Base-by-base conservation (phyloP, 2,329 filamentous ascomycete species). In the Scolecobasidium constrictum region DNA sequence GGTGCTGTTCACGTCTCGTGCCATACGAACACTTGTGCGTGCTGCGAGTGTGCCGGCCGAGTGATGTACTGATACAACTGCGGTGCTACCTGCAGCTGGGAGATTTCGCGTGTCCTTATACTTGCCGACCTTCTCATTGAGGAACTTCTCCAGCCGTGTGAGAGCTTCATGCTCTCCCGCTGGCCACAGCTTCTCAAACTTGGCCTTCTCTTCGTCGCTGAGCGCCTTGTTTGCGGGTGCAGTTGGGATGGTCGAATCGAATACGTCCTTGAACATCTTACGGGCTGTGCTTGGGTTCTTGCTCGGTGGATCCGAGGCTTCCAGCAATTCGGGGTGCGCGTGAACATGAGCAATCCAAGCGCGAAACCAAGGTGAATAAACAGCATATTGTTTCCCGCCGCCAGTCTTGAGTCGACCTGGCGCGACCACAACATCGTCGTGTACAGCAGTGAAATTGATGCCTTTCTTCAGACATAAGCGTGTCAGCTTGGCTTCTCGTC, bases 21-120 rank as follows among this genome's bases (percentile, higher is more conserved):
- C 84, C 20, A 66, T 65, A 3, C 72, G 65, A 4, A 88, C 69
- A 7, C 78, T 80, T 0, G 78, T 84, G 46, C 84, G 69, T 3
- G 80, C 71, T 46, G 80, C 73, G 45, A 87, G 62, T 4, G 78
- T 77, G n/a, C 83, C 76, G 36, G 74, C 65, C n/a, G 81, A 71
- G 49, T 86, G 67, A 56, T 87, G 85, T 0, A 83, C 78, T 31
- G 81, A 86, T 6, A 93, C 61, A 3, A 72, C 68, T 0, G 83
- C 62, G 4, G 65, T 66, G 21, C 57, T 58, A 46, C 68, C 57
- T 35, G 51, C 49, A 15, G 64, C 65, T 4, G 66, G 64, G 20
- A 66, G 61, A 26, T 57, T 62, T 42, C 66, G 63, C 17, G 65
- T 59, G 4, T 54, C 52, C 15, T 63, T 59, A 47, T 69, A 69